Evolutionary conservation across 306 rosid species (phyloP), one percentile per base, ranked within the genome.

Genomic region (Cyamopsis tetragonoloba): DNA sequence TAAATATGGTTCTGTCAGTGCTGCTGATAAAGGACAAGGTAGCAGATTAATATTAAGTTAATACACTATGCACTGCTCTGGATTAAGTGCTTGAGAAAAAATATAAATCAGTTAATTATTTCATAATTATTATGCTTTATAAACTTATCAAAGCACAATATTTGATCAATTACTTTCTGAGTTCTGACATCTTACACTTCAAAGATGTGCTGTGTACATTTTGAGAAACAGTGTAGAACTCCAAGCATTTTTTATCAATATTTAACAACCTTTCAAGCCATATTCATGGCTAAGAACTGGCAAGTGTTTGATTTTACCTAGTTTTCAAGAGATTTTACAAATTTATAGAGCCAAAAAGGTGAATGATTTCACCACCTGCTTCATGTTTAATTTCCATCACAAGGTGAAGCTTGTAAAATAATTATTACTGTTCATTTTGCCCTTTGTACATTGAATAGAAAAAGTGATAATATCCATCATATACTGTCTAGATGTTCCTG

Each of bases 361-460:
- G 39, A 53, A 49, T 23, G 59, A 55, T 18, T 58, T 68, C 46
- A 66, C 47, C 55, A 62, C 49, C 69, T 64, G 62, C 3, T 22
- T 64, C 55, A 27, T 47, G 19, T 35, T 31, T 68, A 50, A 43
- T 75, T 68, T 70, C 78, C 70, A 59, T 70, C 55, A 70, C 37
- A 55, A n/a, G 62, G 69, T 75, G 71, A 64, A 70, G 27, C 77
- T 64, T 73, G 58, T 48, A 11, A 47, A 62, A 43, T 48, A 67
- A 71, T 61, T 42, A 61, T n/a, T 48, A 39, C 50, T 72, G 26
- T 60, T 75, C 22, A 35, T 47, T 75, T 67, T 18, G 7, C 76
- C 66, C 20, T 69, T 54, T 62, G 61, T 70, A 54, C 50, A 62
- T 24, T 62, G 7, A 12, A 57, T 19, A 58, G 58, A 73, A 64